phyloP scores from a whole-genome alignment of 2,329 filamentous ascomycete species.

The Xylaria sp. region DNA sequence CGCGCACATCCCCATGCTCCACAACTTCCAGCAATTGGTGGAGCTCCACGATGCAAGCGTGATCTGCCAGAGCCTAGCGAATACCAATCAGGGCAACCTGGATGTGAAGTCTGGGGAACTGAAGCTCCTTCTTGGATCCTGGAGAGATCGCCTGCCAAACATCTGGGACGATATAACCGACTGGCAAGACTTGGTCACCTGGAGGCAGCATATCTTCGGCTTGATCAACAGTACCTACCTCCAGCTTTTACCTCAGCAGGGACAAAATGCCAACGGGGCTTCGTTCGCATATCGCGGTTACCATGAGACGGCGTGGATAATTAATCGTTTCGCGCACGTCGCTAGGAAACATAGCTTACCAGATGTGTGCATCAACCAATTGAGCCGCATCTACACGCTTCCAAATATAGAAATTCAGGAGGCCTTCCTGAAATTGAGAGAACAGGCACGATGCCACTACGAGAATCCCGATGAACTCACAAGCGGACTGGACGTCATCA shows the following conservation, averaged over 20 bases:
- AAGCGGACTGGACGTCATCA: slow-evolving; percentile 95
- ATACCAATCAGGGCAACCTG: slow-evolving; percentile 81
- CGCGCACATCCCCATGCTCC: slow-evolving; percentile 89
- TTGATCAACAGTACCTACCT: slow-evolving; percentile 96
- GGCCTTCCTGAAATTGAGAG: slow-evolving; percentile 95
- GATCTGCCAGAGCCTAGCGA: slow-evolving; percentile 87
- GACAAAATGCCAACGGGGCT: slow-evolving; percentile 81
- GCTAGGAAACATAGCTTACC: slow-evolving; percentile 95
- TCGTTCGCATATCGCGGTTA: slow-evolving; percentile 97
- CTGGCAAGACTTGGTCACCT: slow-evolving; percentile 99
- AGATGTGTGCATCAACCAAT: slow-evolving; percentile 95
- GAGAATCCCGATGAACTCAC: slow-evolving; percentile 92
- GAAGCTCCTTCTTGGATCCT: slow-evolving; percentile 89
- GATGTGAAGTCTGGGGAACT: slow-evolving; percentile 95
- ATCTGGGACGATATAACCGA: slow-evolving; percentile 99
- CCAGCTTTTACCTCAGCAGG: slow-evolving; percentile 76
- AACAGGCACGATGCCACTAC: slow-evolving; percentile 98
- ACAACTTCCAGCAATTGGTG: slow-evolving; percentile 97
- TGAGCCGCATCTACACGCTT: slow-evolving; percentile 96
- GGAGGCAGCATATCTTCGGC: slow-evolving; percentile 98
- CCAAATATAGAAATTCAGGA: slow-evolving; percentile 99
- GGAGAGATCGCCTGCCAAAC: slow-evolving; percentile 94
- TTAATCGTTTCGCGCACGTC: slow-evolving; percentile 97
- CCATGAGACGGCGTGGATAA: slow-evolving; percentile 99
- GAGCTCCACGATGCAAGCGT: slow-evolving; percentile 97